These are phyloP conservation scores for Acaromyces ingoldii DNA, from an alignment of 1,284 basidiomycete species.

Conservation along the genomic window DNA sequence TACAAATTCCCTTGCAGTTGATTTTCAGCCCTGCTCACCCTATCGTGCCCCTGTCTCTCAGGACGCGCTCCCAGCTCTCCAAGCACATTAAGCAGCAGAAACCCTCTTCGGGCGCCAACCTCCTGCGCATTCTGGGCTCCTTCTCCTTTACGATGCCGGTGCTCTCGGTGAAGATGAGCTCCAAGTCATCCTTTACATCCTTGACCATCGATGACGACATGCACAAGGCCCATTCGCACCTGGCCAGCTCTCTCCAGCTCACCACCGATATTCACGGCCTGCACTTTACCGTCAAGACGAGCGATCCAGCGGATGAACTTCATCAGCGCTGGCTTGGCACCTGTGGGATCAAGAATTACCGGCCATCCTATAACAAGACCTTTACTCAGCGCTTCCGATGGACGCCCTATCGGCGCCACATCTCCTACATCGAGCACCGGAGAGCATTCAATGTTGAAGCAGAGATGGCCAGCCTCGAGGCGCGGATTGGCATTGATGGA, in stretches of 20 bases:
- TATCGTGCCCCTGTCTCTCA: neutral
- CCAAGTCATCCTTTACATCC: slow-evolving; percentile 11
- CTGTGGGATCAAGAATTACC: slow-evolving; percentile 24
- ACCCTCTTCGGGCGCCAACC: neutral
- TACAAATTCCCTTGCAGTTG: neutral
- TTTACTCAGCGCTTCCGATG: neutral
- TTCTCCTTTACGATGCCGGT: slow-evolving; percentile 15
- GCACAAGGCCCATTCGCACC: neutral
- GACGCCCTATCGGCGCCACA: neutral
- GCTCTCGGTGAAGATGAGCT: slow-evolving; percentile 15
- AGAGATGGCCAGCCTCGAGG: slow-evolving; percentile 20
- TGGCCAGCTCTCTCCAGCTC: slow-evolving; percentile 5
- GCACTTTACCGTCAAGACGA: slow-evolving; percentile 28
- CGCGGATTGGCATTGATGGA: slow-evolving; percentile 12
- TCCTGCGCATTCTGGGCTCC: slow-evolving; percentile 3
- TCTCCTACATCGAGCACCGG: slow-evolving; percentile 23
- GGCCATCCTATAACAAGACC: neutral
- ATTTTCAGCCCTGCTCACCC: neutral
- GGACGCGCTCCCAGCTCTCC: slow-evolving; percentile 15
- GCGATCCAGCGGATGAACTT: slow-evolving; percentile 23
- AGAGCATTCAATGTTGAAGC: slow-evolving; percentile 30
- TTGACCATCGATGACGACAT: neutral
- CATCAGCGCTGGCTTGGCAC: slow-evolving; percentile 47
- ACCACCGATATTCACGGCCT: slow-evolving; percentile 7
- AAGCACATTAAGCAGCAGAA: slow-evolving; percentile 21